Percentiles rank a stretch among this genome's conserved stretches.
Conservation (phyloP, 2,329 filamentous ascomycete species). For the Pseudogymnoascus sp. region DNA sequence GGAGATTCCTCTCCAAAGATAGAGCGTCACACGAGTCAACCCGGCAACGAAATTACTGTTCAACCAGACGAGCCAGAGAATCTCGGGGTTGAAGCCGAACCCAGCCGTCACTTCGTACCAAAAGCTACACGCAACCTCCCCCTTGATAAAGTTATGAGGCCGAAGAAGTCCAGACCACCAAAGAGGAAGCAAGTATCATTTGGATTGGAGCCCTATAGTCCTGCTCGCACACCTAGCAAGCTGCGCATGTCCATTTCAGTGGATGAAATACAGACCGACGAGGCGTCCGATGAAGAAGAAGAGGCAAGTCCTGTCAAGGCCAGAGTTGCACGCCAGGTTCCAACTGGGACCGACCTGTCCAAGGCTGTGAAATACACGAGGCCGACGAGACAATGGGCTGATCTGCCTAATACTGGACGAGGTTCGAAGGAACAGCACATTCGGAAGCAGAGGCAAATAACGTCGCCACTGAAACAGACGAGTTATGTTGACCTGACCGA, state of each 20-base stretch:
- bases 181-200: background rate
- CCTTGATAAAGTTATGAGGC: background rate
- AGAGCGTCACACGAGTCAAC: background rate
- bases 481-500: background rate
- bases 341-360: background rate
- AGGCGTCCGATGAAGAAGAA: background rate
- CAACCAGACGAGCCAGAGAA: background rate
- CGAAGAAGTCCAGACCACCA: background rate
- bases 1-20: background rate
- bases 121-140: background rate
- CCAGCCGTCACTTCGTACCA: background rate
- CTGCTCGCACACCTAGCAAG: background rate
- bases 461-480: background rate
- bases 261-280: background rate
- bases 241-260: background rate
- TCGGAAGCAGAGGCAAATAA: background rate
- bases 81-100: background rate
- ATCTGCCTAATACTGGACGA: background rate
- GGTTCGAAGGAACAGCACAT: background rate
- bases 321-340: slow-evolving; percentile 2
- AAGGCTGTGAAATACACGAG: background rate
- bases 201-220: background rate
- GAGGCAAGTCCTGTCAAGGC: background rate
- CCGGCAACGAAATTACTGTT: background rate
- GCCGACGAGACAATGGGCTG: background rate